Conservation (phyloP, 2,329 filamentous ascomycete genomes). For the Clathrospora elynae region DNA sequence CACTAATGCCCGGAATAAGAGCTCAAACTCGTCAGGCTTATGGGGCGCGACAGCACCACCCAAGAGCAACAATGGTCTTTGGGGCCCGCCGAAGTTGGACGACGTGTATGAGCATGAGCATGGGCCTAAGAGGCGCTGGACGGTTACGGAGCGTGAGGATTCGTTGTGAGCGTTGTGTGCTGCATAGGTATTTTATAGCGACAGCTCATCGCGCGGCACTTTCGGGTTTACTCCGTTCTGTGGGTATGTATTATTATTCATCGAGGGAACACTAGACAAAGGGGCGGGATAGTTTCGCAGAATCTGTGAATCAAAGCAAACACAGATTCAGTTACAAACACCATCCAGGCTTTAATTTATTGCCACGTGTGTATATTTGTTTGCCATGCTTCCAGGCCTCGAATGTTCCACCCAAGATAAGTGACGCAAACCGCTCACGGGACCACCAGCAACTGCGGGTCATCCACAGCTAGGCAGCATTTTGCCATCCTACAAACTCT, state of each 20-base stretch:
- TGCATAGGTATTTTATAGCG: background rate
- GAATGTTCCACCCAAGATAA: constrained; percentile 1
- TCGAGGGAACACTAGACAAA: no score
- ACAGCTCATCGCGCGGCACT: background rate
- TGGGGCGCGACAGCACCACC: constrained; percentile 32
- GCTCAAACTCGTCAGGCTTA: constrained; percentile 20
- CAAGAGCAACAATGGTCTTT: constrained; percentile 47
- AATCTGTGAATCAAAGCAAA: no score
- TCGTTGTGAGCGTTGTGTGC: constrained; percentile 1
- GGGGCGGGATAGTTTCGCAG: no score
- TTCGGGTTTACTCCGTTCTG: no score
- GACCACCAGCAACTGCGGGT: constrained; percentile 2
- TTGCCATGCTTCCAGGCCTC: background rate
- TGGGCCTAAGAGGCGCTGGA: constrained; percentile 53
- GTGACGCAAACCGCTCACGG: constrained; percentile 17
- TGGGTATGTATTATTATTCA: no score
- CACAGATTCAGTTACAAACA: no score
- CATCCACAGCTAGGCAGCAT: background rate
- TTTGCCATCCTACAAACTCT: no score
- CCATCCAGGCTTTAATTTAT: no score
- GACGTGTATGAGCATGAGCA: constrained; percentile 45
- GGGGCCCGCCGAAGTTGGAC: constrained; percentile 48
- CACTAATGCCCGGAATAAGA: constrained; percentile 24
- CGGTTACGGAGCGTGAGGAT: constrained; percentile 45
- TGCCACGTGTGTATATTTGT: background rate